Percentiles rank a stretch among this genome's conserved stretches.
These are phyloP conservation scores for Sporothrix brasiliensis DNA, from an alignment of 2,329 filamentous ascomycete genomes.

Conservation along the genomic window DNA sequence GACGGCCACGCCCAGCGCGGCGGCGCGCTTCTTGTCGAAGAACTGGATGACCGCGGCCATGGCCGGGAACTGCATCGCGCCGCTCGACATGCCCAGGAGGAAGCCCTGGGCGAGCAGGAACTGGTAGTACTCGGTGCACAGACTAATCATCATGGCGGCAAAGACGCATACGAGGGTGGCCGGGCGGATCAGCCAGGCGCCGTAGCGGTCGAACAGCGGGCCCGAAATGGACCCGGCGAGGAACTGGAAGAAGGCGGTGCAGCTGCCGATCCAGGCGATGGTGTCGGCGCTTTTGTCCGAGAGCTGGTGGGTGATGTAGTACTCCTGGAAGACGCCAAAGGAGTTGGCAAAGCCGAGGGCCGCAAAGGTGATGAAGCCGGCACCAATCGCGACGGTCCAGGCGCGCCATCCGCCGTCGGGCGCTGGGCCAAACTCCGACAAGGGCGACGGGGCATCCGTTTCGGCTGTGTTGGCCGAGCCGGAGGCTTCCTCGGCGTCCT, in stretches of 20 bases:
- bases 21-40: constrained; percentile 46
- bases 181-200: constrained; percentile 51
- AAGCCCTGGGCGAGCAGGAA: constrained; percentile 49
- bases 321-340: constrained; percentile 46
- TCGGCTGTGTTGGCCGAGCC: background rate
- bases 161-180: constrained; percentile 55
- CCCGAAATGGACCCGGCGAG: constrained; percentile 40
- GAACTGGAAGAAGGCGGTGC: constrained; percentile 42
- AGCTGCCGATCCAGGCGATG: constrained; percentile 50
- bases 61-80: constrained; percentile 45
- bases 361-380: constrained; percentile 41
- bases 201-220: constrained; percentile 46
- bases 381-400: constrained; percentile 40
- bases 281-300: constrained; percentile 40
- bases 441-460: constrained; percentile 38
- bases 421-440: constrained; percentile 32
- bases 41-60: constrained; percentile 45
- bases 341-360: constrained; percentile 45
- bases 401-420: constrained; percentile 41
- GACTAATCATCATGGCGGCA: constrained; percentile 47
- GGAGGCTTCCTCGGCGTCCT: background rate
- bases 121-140: constrained; percentile 47
- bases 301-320: constrained; percentile 44
- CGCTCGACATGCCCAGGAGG: constrained; percentile 43
- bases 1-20: constrained; percentile 46